These are phyloP conservation scores for Colletotrichum sp. DNA, from an alignment of 2,329 filamentous ascomycete genomes.

Conservation along the genomic window DNA sequence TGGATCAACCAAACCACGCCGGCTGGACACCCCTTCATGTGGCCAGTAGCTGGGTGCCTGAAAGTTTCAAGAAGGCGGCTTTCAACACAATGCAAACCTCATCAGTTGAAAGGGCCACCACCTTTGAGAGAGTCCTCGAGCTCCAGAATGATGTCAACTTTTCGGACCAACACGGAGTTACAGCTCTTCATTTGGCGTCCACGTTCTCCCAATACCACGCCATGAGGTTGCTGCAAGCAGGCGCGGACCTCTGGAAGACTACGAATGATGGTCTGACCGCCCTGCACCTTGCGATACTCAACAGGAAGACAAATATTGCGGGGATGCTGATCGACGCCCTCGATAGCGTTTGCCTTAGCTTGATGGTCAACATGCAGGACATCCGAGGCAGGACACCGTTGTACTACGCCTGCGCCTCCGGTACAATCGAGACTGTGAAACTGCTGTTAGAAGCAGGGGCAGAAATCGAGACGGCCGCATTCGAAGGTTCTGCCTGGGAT, in stretches of 20 bases:
- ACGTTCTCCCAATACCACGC: constrained; percentile 26
- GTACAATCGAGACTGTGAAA: constrained; percentile 27
- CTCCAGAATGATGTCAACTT: neutral
- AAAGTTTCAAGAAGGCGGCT: neutral
- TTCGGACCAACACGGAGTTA: constrained; percentile 6
- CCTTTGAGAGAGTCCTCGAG: neutral
- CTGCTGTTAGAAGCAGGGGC: constrained; percentile 32
- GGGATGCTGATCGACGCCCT: constrained; percentile 30
- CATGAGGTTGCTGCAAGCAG: constrained; percentile 36
- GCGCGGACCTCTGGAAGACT: constrained; percentile 34
- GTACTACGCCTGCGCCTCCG: constrained; percentile 28
- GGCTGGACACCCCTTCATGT: neutral
- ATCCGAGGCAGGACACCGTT: constrained; percentile 16
- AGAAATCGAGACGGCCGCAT: neutral
- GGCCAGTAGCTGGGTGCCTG: neutral
- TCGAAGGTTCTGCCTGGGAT: neutral
- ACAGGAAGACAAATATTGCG: constrained; percentile 36
- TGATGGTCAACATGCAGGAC: neutral
- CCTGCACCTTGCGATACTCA: constrained; percentile 44
- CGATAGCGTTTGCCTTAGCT: neutral
- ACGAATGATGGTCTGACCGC: constrained; percentile 40
- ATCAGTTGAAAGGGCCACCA: neutral
- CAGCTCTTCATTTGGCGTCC: constrained; percentile 29
- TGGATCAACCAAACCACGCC: neutral
- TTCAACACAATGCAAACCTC: neutral